These are phyloP conservation scores for Zizania latifolia DNA, from an alignment of 176 grass and related monocot genomes.

Conservation along the genomic window DNA sequence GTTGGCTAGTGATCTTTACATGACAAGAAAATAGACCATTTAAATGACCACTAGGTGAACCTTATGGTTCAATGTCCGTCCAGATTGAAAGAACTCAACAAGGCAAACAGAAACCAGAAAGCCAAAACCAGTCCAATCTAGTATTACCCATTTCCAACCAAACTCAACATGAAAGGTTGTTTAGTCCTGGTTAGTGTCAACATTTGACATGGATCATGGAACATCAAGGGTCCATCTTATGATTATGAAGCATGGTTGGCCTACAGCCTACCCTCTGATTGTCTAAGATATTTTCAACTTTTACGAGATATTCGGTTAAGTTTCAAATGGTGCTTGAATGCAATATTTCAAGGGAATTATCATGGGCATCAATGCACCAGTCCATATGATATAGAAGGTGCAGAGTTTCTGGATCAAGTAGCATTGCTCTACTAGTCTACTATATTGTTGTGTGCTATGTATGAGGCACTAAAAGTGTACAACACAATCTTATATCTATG, in stretches of 20 bases:
- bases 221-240: neutral
- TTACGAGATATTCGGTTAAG: neutral
- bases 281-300: neutral
- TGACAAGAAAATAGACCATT: neutral
- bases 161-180: neutral
- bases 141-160: neutral
- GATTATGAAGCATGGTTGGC: neutral
- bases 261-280: neutral
- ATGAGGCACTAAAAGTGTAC: neutral
- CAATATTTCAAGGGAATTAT: neutral
- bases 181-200: neutral
- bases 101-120: neutral
- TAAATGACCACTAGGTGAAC: neutral
- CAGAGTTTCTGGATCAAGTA: neutral
- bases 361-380: neutral
- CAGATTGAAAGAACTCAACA: neutral
- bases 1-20: neutral
- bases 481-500: neutral
- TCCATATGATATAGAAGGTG: neutral
- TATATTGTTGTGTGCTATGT: neutral
- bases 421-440: neutral
- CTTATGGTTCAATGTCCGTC: neutral
- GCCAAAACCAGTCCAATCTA: neutral
- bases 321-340: neutral
- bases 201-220: neutral